A percentile compares a stretch with the other conserved stretches of the same genome.
These are phyloP conservation scores for Populus ilicifolia DNA, from an alignment of 345 rosid genomes.

Conservation along the genomic window DNA sequence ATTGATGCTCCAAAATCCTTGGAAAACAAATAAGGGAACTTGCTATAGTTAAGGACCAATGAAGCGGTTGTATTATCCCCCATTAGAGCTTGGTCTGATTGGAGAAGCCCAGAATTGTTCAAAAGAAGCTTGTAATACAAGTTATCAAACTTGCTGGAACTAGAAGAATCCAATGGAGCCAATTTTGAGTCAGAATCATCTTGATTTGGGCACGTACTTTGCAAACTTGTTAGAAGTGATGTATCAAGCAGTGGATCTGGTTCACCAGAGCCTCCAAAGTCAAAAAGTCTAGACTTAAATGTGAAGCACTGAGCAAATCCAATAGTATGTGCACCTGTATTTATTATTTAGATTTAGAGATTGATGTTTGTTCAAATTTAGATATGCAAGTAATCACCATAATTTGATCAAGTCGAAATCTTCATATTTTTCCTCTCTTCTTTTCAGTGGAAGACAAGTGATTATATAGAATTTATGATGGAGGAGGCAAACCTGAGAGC, in stretches of 20 bases:
- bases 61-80: conserved; percentile 51
- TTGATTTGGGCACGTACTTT: conserved; percentile 49
- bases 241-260: conserved; percentile 56
- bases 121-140: conserved; percentile 42
- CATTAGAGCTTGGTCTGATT: conserved; percentile 67
- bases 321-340: conserved; percentile 58
- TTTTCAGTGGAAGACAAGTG: background rate
- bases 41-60: conserved; percentile 51
- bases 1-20: conserved; percentile 64
- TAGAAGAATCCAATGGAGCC: conserved; percentile 45
- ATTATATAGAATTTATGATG: background rate
- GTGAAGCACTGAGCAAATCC: conserved; percentile 72
- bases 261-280: conserved; percentile 49
- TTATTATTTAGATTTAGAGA: background rate
- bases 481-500: conserved; percentile 47
- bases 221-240: conserved; percentile 42
- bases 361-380: too few species aligned
- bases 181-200: conserved; percentile 40
- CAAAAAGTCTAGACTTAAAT: conserved; percentile 59
- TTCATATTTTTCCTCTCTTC: background rate
- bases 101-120: conserved; percentile 52
- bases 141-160: conserved; percentile 46
- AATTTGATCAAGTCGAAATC: too few species aligned
- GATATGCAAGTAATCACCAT: too few species aligned
- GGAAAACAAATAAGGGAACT: conserved; percentile 42